Percentiles rank a stretch among this genome's conserved stretches.
These are phyloP conservation scores for Asterionellopsis glacialis DNA, from an alignment of 108 stramenopile genomes.

Conservation along the genomic window DNA sequence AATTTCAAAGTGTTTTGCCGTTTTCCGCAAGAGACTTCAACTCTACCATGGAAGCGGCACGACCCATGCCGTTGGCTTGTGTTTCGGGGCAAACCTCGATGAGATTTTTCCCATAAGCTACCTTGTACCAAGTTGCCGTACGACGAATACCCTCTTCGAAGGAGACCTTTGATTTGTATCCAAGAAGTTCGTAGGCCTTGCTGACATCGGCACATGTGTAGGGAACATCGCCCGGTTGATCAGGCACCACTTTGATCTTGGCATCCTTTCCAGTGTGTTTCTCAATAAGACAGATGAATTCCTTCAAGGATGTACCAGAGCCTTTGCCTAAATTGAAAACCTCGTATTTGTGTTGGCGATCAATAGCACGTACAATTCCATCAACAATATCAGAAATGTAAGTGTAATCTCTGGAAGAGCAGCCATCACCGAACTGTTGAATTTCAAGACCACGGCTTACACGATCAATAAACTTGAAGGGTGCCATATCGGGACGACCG, in stretches of 20 bases:
- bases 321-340: constrained; percentile 98
- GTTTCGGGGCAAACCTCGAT: constrained; percentile 62
- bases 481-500: constrained; percentile 97
- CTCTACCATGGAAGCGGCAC: constrained; percentile 54
- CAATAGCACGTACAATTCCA: constrained; percentile 93
- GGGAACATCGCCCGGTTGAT: constrained; percentile 99
- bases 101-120: constrained; percentile 50
- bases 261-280: constrained; percentile 84
- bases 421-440: constrained; percentile 98
- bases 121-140: constrained; percentile 90
- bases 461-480: constrained; percentile 97
- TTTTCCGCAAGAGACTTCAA: constrained; percentile 12
- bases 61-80: constrained; percentile 74
- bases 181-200: constrained; percentile 86
- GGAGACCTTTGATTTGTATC: constrained; percentile 85
- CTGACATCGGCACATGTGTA: constrained; percentile 95
- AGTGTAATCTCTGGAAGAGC: constrained; percentile 92
- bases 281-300: constrained; percentile 94
- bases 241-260: constrained; percentile 58
- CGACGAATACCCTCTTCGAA: constrained; percentile 94
- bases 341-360: constrained; percentile 90
- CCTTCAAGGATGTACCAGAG: constrained; percentile 78
- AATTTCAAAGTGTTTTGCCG: too few species aligned
- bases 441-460: constrained; percentile 88
- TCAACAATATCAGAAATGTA: constrained; percentile 98